A percentile compares a stretch with the other conserved stretches of the same genome.
phyloP scores from a whole-genome alignment of 2,329 filamentous ascomycete species.

The Aspergillus sp. region DNA sequence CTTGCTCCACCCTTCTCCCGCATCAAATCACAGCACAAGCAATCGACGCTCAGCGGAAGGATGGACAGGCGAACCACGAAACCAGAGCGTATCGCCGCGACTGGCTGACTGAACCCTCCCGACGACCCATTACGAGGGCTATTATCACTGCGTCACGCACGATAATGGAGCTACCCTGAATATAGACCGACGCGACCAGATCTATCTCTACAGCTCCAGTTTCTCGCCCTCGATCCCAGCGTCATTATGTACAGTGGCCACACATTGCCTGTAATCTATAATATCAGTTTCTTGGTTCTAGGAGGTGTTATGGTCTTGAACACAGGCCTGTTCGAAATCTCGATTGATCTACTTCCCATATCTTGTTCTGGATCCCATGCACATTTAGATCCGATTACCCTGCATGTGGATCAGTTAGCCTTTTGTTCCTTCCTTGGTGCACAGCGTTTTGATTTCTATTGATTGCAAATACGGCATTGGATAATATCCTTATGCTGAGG shows the following conservation, averaged over 20 bases:
- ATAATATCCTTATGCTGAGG: too few relatives aligned
- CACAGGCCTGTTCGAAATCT: not conserved
- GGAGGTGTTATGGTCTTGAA: not conserved
- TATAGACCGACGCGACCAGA: constrained; percentile 13
- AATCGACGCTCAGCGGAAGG: not conserved
- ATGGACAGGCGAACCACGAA: not conserved
- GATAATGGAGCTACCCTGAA: constrained; percentile 10
- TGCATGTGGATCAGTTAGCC: not conserved
- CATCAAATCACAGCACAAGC: not conserved
- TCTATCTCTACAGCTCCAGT: constrained; percentile 2
- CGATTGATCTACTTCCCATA: not conserved
- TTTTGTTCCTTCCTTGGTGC: too few relatives aligned
- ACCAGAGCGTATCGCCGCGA: constrained; percentile 11
- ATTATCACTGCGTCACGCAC: constrained; percentile 8
- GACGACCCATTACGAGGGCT: constrained; percentile 15
- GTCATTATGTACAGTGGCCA: constrained; percentile 5
- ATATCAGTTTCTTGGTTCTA: constrained; percentile 3
- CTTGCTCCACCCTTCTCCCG: not conserved
- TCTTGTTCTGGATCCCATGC: not conserved
- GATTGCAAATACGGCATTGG: too few relatives aligned
- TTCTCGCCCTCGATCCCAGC: not conserved
- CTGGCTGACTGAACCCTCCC: constrained; percentile 6
- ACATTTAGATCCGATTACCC: not conserved
- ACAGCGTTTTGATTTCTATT: too few relatives aligned
- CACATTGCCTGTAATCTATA: constrained; percentile 20